phyloP scores from a whole-genome alignment of 73 alveolate genomes.

The Tetrahymena thermophila region DNA sequence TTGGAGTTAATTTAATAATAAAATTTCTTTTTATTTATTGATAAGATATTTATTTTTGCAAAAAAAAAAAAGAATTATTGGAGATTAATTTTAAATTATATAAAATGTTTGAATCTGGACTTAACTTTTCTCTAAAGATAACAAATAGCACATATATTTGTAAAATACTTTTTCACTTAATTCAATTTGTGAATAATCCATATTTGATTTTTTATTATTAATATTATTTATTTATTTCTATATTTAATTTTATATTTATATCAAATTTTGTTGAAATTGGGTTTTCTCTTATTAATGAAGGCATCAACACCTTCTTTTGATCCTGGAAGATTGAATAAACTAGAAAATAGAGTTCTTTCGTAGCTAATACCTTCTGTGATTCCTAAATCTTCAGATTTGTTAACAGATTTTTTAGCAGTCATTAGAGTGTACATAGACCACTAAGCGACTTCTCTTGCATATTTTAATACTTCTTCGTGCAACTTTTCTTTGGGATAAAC shows the following conservation, averaged over 20 bases:
- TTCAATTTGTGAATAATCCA: no score
- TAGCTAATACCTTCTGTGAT: constrained; percentile 71
- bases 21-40: no score
- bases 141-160: no score
- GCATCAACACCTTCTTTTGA: constrained; percentile 89
- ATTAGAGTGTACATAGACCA: constrained; percentile 11
- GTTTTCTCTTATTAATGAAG: constrained; percentile 90
- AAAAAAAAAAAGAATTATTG: no score
- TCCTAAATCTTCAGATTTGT: constrained; percentile 84
- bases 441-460: constrained; percentile 56
- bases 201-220: no score
- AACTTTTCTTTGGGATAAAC: constrained; percentile 62
- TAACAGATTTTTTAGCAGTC: constrained; percentile 88
- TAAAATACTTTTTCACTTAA: no score
- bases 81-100: no score
- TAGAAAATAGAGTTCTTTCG: constrained; percentile 84
- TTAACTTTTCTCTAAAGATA: no score
- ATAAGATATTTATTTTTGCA: no score
- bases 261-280: constrained; percentile 73
- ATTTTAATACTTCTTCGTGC: constrained; percentile 70
- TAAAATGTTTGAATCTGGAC: no score
- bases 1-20: no score
- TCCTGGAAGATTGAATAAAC: constrained; percentile 77
- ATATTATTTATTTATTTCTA: no score
- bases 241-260: neutral